These are phyloP conservation scores for Begonia peltatifolia DNA, from an alignment of 306 rosid species.

Conservation along the genomic window DNA sequence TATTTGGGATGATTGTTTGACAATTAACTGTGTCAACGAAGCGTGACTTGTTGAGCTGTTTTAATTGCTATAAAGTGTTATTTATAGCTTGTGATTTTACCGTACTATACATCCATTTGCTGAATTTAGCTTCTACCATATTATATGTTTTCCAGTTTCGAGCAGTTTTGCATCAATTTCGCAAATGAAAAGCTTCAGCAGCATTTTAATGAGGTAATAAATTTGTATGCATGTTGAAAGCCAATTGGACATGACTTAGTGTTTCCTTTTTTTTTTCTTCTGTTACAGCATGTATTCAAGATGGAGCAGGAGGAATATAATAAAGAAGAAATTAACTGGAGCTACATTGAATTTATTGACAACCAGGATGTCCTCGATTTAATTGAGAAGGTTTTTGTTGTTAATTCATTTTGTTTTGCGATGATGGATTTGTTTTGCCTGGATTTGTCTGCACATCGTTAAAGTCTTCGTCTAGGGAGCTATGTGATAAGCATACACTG, in stretches of 20 bases:
- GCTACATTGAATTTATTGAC: conserved; percentile 96
- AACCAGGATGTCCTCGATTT: conserved; percentile 95
- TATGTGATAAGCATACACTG: no score
- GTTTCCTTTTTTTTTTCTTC: conserved; percentile 5
- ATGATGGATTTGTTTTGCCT: neutral
- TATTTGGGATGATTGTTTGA: no score
- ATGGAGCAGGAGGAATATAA: conserved; percentile 98
- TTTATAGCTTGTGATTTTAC: no score
- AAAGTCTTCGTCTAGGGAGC: no score
- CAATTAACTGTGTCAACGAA: no score
- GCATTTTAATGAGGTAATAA: conserved; percentile 90
- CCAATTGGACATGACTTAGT: neutral
- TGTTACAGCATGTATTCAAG: conserved; percentile 89
- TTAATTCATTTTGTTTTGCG: conserved; percentile 1
- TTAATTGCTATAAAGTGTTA: no score
- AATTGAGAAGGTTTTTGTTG: conserved; percentile 69
- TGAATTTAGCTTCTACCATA: no score
- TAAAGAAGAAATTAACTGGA: conserved; percentile 94
- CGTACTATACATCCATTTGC: no score
- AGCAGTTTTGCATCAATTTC: conserved; percentile 97
- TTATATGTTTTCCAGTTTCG: conserved; percentile 50
- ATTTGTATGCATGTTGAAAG: neutral
- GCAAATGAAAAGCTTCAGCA: conserved; percentile 99
- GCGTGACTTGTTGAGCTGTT: no score
- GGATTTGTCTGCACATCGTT: neutral